phyloP scores from a whole-genome alignment of 768 basidiomycete genomes.

The Termitomyces sp. region DNA sequence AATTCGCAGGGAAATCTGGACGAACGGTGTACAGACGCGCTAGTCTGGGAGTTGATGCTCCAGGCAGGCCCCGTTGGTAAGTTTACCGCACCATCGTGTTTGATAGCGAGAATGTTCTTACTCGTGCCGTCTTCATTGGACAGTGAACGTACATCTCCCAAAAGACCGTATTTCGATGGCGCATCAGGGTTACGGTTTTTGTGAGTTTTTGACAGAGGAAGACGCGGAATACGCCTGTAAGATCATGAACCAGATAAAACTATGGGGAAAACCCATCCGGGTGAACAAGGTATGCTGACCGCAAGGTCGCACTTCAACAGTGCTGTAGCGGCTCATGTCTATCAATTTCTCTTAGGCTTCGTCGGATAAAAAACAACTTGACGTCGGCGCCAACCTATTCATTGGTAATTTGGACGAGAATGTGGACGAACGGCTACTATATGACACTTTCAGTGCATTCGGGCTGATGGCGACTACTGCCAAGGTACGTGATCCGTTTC shows the following conservation, averaged over 20 bases:
- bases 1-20: conserved; percentile 84
- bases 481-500: conserved; percentile 47
- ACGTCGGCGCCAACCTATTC: conserved; percentile 97
- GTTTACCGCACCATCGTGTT: conserved; percentile 23
- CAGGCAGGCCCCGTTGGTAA: conserved; percentile 98
- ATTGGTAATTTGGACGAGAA: conserved; percentile 94
- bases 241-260: conserved; percentile 99
- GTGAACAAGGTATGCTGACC: conserved; percentile 85
- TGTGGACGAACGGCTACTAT: conserved; percentile 88
- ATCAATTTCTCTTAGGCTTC: conserved; percentile 60
- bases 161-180: conserved; percentile 98
- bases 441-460: conserved; percentile 95
- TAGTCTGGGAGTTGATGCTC: conserved; percentile 98
- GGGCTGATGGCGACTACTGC: conserved; percentile 89
- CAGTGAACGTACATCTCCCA: conserved; percentile 96
- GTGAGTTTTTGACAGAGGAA: conserved; percentile 98
- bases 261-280: conserved; percentile 97
- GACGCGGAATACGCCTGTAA: conserved; percentile 99
- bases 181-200: conserved; percentile 99
- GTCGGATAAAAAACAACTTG: conserved; percentile 96
- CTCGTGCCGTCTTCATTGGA: not conserved
- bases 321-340: not conserved
- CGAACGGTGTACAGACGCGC: conserved; percentile 88
- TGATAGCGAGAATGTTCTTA: not conserved
- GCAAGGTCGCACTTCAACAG: not conserved